Conservation (phyloP, 1,284 basidiomycete species). For the Puccinia novopanici region DNA sequence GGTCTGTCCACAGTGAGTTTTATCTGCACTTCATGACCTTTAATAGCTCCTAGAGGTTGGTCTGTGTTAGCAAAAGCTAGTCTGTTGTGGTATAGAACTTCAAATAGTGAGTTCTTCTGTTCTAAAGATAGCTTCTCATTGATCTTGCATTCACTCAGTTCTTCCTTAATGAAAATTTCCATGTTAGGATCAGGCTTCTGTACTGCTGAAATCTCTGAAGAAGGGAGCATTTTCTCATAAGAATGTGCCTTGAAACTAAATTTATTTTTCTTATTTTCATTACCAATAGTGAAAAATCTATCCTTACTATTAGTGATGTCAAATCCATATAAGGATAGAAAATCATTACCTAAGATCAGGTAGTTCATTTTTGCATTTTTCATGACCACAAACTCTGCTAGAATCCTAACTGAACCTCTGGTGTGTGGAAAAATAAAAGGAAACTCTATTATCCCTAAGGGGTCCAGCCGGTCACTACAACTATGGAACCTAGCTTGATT, state of each 20-base stretch:
- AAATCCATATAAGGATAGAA: slow-evolving; percentile 17
- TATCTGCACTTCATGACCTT: slow-evolving; percentile 13
- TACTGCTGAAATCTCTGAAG: background rate
- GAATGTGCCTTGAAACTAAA: background rate
- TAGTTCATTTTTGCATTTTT: background rate
- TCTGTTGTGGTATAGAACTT: background rate
- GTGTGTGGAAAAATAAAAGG: background rate
- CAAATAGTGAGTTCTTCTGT: background rate
- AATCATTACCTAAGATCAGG: background rate
- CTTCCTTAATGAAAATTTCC: background rate
- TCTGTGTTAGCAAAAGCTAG: slow-evolving; percentile 1
- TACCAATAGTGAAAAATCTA: slow-evolving; percentile 21
- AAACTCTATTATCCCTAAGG: background rate
- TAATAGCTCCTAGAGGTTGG: slow-evolving; percentile 6
- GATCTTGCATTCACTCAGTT: background rate
- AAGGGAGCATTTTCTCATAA: background rate
- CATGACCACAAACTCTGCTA: background rate
- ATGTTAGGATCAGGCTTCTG: background rate
- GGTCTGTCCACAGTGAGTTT: slow-evolving; percentile 16
- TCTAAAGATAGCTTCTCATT: background rate
- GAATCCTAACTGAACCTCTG: background rate
- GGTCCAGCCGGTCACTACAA: background rate
- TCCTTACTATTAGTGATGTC: slow-evolving; percentile 31
- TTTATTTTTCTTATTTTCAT: slow-evolving; percentile 30
- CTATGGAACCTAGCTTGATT: background rate